Percentiles rank a stretch among this genome's conserved stretches.
phyloP scores from a whole-genome alignment of 768 basidiomycete species.

The Calvatia gigantea region DNA sequence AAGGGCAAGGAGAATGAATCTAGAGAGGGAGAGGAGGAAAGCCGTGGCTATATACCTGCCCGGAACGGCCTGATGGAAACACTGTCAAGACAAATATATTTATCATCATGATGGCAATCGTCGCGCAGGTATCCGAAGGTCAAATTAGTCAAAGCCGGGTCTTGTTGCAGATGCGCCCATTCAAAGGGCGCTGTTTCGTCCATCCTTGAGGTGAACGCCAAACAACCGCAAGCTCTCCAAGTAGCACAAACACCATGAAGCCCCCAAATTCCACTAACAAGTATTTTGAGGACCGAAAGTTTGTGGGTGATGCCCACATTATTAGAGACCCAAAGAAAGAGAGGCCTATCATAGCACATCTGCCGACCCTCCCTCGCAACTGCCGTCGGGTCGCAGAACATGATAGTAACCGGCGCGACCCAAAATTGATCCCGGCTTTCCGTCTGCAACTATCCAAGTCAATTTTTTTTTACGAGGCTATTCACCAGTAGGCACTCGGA shows the following conservation, averaged over 20 bases:
- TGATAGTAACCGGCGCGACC: background rate
- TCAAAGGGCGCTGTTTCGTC: background rate
- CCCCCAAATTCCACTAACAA: too few species aligned
- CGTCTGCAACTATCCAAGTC: too few species aligned
- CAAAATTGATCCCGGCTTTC: background rate
- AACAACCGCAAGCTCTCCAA: too few species aligned
- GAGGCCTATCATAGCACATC: too few species aligned
- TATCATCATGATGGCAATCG: background rate
- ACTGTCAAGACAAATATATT: conserved; percentile 14
- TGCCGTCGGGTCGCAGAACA: background rate
- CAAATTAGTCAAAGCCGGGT: conserved; percentile 2
- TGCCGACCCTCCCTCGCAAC: too few species aligned
- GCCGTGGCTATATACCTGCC: conserved; percentile 2
- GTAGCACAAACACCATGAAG: too few species aligned
- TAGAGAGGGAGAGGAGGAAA: conserved; percentile 16
- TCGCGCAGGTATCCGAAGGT: background rate
- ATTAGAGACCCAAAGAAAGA: too few species aligned
- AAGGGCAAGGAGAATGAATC: conserved; percentile 16
- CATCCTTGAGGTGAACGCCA: too few species aligned
- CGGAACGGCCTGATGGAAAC: conserved; percentile 6
- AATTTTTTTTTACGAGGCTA: too few species aligned
- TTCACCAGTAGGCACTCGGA: too few species aligned
- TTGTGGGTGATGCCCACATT: too few species aligned
- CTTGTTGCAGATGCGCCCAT: conserved; percentile 5
- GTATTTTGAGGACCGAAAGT: too few species aligned